phyloP scores from a whole-genome alignment of 352 stramenopile genomes.

The Pythium periplocum region DNA sequence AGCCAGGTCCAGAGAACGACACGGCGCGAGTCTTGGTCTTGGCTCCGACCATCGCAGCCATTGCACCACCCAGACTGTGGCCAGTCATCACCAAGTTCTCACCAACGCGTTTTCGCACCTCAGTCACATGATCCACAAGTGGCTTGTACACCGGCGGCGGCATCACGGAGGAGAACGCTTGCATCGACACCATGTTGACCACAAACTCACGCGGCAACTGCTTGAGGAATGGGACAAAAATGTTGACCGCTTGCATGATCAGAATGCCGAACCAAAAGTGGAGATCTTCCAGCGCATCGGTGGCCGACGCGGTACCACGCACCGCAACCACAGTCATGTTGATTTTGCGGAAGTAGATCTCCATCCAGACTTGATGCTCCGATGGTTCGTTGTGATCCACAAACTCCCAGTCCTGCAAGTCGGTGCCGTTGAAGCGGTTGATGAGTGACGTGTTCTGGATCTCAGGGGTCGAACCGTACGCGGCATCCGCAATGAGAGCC shows the following conservation, averaged over 20 bases:
- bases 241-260: slow-evolving; percentile 31
- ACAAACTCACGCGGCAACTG: slow-evolving; percentile 29
- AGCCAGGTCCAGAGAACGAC: slow-evolving; percentile 67
- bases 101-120: slow-evolving; percentile 36
- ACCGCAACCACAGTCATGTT: slow-evolving; percentile 31
- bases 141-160: slow-evolving; percentile 54
- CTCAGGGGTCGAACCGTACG: slow-evolving; percentile 20
- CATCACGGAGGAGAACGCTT: slow-evolving; percentile 28
- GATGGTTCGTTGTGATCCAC: slow-evolving; percentile 12
- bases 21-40: slow-evolving; percentile 69
- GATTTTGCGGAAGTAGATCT: slow-evolving; percentile 22
- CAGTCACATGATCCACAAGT: slow-evolving; percentile 45
- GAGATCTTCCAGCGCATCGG: slow-evolving; percentile 31
- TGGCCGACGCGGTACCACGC: slow-evolving; percentile 26
- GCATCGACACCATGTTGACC: slow-evolving; percentile 28
- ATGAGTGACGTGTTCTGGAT: slow-evolving; percentile 18
- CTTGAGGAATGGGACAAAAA: slow-evolving; percentile 31
- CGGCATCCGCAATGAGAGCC: slow-evolving; percentile 29
- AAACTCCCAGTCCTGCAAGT: slow-evolving; percentile 18
- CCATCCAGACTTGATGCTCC: slow-evolving; percentile 33
- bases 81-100: slow-evolving; percentile 66
- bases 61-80: slow-evolving; percentile 71
- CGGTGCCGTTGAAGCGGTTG: slow-evolving; percentile 30
- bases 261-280: slow-evolving; percentile 36
- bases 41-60: slow-evolving; percentile 70